Conservation (phyloP, 2,329 filamentous ascomycete species). For the Helicocarpus griseus region DNA sequence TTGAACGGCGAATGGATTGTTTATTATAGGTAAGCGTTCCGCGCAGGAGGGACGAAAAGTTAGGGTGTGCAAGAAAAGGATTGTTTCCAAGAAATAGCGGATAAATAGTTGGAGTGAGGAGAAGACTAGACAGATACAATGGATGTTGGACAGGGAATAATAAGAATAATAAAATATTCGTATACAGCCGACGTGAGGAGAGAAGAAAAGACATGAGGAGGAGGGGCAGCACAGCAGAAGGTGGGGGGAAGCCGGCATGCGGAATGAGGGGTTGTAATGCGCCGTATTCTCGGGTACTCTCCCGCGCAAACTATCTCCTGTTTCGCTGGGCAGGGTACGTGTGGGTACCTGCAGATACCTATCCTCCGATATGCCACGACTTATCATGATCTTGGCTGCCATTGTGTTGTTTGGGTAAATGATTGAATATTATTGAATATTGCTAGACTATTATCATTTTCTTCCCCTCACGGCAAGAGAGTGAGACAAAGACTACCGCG, state of each 20-base stretch:
- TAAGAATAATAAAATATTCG: not conserved
- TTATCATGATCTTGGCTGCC: not conserved
- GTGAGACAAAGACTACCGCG: too few species aligned
- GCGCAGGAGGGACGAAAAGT: not conserved
- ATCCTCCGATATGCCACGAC: too few species aligned
- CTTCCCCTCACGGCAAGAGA: not conserved
- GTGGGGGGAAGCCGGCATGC: not conserved
- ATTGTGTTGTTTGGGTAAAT: not conserved
- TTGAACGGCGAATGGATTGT: not conserved
- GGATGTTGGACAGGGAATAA: not conserved
- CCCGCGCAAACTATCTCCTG: not conserved
- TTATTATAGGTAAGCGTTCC: not conserved
- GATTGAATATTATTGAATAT: not conserved
- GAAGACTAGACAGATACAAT: not conserved
- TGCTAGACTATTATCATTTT: not conserved
- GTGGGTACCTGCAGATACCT: not conserved
- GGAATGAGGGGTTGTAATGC: constrained; percentile 1
- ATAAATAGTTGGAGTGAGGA: not conserved
- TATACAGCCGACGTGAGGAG: not conserved
- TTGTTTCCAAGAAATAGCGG: not conserved
- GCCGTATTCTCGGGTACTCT: not conserved
- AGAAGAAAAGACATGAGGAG: not conserved
- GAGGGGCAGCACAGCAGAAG: not conserved
- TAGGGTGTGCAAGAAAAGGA: too few species aligned
- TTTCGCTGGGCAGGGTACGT: not conserved